Percentiles rank a stretch among this genome's conserved stretches.
phyloP scores from a whole-genome alignment of 1,139 yeast species.

The Candida smagusa region DNA sequence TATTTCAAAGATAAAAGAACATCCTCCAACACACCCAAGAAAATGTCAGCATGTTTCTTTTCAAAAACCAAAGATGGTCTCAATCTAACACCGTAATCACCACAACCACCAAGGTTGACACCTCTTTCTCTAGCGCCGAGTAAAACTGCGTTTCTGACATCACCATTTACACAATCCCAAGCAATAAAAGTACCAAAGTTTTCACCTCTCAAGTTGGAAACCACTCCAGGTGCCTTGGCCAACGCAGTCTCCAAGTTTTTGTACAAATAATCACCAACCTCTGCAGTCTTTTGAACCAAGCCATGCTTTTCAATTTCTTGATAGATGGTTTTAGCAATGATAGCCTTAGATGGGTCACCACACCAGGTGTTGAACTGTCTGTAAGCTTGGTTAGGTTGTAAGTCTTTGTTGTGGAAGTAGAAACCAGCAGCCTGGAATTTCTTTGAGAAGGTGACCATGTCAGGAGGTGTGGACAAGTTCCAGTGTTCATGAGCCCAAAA shows the following conservation, averaged over 20 bases:
- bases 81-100: conserved; percentile 60
- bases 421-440: conserved; percentile 80
- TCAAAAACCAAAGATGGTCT: conserved; percentile 71
- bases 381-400: conserved; percentile 61
- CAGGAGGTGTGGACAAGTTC: conserved; percentile 61
- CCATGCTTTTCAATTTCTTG: conserved; percentile 53
- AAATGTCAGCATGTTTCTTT: conserved; percentile 62
- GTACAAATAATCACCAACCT: conserved; percentile 61
- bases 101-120: conserved; percentile 73
- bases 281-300: conserved; percentile 48
- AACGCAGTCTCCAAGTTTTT: conserved; percentile 42
- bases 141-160: conserved; percentile 50
- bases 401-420: conserved; percentile 61
- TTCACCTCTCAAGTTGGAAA: conserved; percentile 62
- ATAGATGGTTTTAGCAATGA: conserved; percentile 61
- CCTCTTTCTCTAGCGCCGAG: conserved; percentile 51
- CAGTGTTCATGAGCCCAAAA: conserved; percentile 77
- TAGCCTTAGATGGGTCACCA: conserved; percentile 72
- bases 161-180: conserved; percentile 56
- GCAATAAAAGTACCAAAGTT: conserved; percentile 71
- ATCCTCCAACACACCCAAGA: conserved; percentile 45
- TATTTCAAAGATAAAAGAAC: conserved; percentile 9
- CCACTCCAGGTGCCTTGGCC: conserved; percentile 39
- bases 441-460: conserved; percentile 72
- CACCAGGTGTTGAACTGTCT: conserved; percentile 86